Conservation (phyloP, 2,329 filamentous ascomycete genomes). For the Clonostachys rhizophaga region DNA sequence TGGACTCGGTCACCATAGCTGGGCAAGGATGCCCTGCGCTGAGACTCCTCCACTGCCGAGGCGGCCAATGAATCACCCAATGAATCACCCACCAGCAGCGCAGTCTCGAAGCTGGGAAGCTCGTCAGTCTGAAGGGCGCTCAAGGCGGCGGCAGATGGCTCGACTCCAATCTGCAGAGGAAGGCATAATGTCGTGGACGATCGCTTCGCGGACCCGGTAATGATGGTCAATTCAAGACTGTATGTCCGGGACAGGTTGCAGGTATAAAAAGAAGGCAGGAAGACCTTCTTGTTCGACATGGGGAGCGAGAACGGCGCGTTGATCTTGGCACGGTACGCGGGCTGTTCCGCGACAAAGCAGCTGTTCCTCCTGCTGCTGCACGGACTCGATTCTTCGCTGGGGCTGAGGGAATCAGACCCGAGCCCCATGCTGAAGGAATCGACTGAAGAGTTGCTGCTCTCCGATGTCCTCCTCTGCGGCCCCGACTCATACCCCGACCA, state of each 20-base stretch:
- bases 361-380: constrained; percentile 7
- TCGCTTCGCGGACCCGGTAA: constrained; percentile 32
- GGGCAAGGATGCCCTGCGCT: no score
- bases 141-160: constrained; percentile 9
- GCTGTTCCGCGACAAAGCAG: constrained; percentile 7
- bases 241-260: constrained; percentile 53
- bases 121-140: constrained; percentile 14
- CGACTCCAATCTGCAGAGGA: constrained; percentile 47
- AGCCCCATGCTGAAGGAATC: no score
- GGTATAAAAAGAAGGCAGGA: constrained; percentile 53
- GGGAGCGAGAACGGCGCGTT: constrained; percentile 44
- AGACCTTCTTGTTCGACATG: constrained; percentile 38
- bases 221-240: constrained; percentile 40
- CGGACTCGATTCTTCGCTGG: neutral
- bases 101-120: constrained; percentile 45
- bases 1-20: no score
- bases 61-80: no score
- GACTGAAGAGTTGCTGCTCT: no score
- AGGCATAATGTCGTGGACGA: constrained; percentile 37
- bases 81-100: constrained; percentile 3
- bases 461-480: no score
- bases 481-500: constrained; percentile 35
- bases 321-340: constrained; percentile 35
- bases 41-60: no score
- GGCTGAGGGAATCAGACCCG: neutral